These are phyloP conservation scores for Ophiocordyceps camponoti-saundersi DNA, from an alignment of 2,329 filamentous ascomycete genomes.

Conservation along the genomic window DNA sequence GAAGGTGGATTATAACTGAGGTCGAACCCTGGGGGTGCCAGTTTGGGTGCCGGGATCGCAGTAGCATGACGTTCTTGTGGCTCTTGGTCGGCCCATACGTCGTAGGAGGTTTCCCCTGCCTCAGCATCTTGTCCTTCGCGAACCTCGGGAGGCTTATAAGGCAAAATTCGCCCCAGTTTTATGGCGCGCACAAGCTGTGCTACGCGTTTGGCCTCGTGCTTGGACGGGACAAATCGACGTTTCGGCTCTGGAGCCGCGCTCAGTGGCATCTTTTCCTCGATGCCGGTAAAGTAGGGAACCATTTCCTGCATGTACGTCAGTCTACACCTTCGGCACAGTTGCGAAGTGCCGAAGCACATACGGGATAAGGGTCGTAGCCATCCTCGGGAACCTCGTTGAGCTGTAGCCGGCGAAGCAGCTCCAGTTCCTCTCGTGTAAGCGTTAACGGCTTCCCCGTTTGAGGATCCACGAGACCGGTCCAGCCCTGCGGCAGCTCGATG, in stretches of 20 bases:
- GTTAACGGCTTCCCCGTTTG: slow-evolving; percentile 85
- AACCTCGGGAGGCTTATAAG: slow-evolving; percentile 62
- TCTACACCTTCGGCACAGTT: not conserved
- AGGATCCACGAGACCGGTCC: slow-evolving; percentile 90
- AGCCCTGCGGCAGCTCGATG: slow-evolving; percentile 92
- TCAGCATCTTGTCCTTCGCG: slow-evolving; percentile 41
- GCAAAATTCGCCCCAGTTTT: slow-evolving; percentile 80
- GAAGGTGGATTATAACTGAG: slow-evolving; percentile 91
- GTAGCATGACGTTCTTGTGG: slow-evolving; percentile 71
- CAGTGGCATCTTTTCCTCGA: slow-evolving; percentile 84
- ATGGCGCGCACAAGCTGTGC: slow-evolving; percentile 98
- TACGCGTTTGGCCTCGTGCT: slow-evolving; percentile 88
- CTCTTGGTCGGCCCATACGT: slow-evolving; percentile 90
- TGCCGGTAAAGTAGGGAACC: slow-evolving; percentile 84
- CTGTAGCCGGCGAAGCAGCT: slow-evolving; percentile 75
- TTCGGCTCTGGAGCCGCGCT: slow-evolving; percentile 93
- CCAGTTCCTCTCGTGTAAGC: slow-evolving; percentile 72
- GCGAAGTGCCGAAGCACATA: slow-evolving; percentile 13
- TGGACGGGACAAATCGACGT: slow-evolving; percentile 85
- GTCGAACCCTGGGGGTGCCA: slow-evolving; percentile 84
- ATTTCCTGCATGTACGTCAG: slow-evolving; percentile 39
- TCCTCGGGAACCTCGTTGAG: slow-evolving; percentile 77
- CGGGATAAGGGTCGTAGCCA: slow-evolving; percentile 83
- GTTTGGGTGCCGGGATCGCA: slow-evolving; percentile 88
- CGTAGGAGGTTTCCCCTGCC: slow-evolving; percentile 58